Evolutionary conservation across 2,329 filamentous ascomycete genomes (phyloP).

Genomic region (Mariannaea sp.): DNA sequence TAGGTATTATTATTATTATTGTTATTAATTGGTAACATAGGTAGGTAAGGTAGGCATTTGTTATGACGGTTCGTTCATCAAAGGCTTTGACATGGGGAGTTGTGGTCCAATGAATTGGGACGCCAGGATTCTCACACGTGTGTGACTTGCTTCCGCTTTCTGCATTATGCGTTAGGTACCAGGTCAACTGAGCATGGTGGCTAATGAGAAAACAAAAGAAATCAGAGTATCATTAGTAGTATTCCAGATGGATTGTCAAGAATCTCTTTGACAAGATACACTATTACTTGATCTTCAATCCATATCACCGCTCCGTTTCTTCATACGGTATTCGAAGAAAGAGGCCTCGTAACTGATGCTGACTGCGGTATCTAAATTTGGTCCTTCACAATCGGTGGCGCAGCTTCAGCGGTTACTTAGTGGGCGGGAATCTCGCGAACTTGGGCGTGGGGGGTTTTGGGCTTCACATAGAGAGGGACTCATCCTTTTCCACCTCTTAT

Average conservation of each 20-base stretch:
- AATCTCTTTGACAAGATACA: too few species aligned
- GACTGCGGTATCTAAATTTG: not conserved
- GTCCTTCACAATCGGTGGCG: not conserved
- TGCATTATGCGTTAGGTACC: too few species aligned
- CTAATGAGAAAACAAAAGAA: too few species aligned
- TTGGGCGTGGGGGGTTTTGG: not conserved
- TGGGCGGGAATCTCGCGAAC: not conserved
- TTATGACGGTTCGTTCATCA: not conserved
- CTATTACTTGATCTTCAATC: not conserved
- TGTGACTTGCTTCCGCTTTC: slow-evolving; percentile 10
- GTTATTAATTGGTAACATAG: not conserved
- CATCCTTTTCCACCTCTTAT: not conserved
- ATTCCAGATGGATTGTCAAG: too few species aligned
- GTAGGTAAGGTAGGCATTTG: too few species aligned
- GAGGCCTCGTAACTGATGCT: not conserved
- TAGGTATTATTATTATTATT: not conserved
- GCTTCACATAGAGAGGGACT: not conserved
- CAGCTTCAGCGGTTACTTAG: slow-evolving; percentile 9
- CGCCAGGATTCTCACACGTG: slow-evolving; percentile 22
- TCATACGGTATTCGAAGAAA: not conserved
- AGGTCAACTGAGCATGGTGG: too few species aligned
- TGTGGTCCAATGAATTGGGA: slow-evolving; percentile 8
- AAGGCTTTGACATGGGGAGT: not conserved
- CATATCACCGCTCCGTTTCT: not conserved
- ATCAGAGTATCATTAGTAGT: too few species aligned